These are phyloP conservation scores for Periconia digitata DNA, from an alignment of 2,329 filamentous ascomycete genomes.

Conservation along the genomic window DNA sequence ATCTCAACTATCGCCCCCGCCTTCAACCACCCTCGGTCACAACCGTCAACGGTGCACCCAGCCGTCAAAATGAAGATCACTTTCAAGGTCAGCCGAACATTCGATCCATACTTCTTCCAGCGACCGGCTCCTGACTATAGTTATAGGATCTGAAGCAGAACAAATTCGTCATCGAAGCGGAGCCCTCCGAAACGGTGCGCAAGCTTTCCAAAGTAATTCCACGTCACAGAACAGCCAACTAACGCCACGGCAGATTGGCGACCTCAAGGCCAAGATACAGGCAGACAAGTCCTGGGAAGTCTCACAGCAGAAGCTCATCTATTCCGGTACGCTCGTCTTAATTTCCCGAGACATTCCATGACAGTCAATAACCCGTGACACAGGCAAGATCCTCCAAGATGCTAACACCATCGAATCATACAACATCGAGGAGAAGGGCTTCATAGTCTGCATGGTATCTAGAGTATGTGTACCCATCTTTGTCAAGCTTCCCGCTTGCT, in stretches of 20 bases:
- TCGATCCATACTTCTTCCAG: conserved; percentile 2
- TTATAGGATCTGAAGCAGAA: conserved; percentile 99
- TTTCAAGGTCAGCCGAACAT: conserved; percentile 61
- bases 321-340: conserved; percentile 70
- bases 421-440: conserved; percentile 99
- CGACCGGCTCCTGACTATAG: conserved; percentile 25
- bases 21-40: conserved; percentile 20
- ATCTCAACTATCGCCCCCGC: conserved; percentile 16
- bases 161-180: conserved; percentile 95
- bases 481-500: conserved; percentile 14
- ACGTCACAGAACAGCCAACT: conserved; percentile 17
- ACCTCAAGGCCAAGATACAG: conserved; percentile 90
- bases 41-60: conserved; percentile 7
- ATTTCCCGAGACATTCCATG: conserved; percentile 14
- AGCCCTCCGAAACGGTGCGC: conserved; percentile 84
- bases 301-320: conserved; percentile 92
- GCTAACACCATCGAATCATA: conserved; percentile 94
- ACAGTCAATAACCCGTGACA: conserved; percentile 24
- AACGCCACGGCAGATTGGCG: conserved; percentile 65
- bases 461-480: conserved; percentile 64
- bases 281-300: conserved; percentile 93
- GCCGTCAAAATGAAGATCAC: conserved; percentile 65
- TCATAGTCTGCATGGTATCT: conserved; percentile 97
- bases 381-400: conserved; percentile 98
- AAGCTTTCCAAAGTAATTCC: conserved; percentile 20